These are phyloP conservation scores for Leccinum idahoense DNA, from an alignment of 1,284 basidiomycete genomes.

Conservation along the genomic window DNA sequence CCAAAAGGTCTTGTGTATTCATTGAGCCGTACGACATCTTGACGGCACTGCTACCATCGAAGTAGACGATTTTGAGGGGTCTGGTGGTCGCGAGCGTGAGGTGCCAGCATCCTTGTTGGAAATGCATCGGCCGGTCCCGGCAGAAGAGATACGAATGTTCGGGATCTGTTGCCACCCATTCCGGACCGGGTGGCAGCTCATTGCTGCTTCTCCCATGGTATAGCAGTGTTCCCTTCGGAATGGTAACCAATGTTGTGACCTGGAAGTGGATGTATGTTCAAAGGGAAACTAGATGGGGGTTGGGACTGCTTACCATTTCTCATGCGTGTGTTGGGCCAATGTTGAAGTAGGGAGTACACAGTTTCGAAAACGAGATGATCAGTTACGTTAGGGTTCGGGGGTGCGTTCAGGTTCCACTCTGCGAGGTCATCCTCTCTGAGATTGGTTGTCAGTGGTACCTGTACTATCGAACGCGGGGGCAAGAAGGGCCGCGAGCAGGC, in stretches of 20 bases:
- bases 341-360: conserved; percentile 33
- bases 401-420: conserved; percentile 16
- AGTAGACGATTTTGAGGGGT: conserved; percentile 38
- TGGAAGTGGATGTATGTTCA: conserved; percentile 3
- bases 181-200: conserved; percentile 31
- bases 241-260: conserved; percentile 32
- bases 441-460: conserved; percentile 9
- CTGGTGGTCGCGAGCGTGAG: conserved; percentile 34
- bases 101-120: conserved; percentile 31
- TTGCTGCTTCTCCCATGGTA: conserved; percentile 33
- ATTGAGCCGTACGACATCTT: conserved; percentile 33
- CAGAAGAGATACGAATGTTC: conserved; percentile 41
- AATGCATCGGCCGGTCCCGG: neutral
- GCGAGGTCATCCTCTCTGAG: neutral
- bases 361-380: conserved; percentile 30
- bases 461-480: conserved; percentile 2
- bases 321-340: conserved; percentile 48
- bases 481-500: neutral
- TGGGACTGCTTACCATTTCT: conserved; percentile 34
- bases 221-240: conserved; percentile 38
- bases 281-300: neutral
- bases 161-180: conserved; percentile 40
- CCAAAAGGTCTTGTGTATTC: conserved; percentile 41
- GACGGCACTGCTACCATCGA: conserved; percentile 39
- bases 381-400: conserved; percentile 15